A percentile compares a stretch with the other conserved stretches of the same genome.
Conservation (phyloP, 495 filamentous ascomycete genomes). For the Acidomyces sp. region DNA sequence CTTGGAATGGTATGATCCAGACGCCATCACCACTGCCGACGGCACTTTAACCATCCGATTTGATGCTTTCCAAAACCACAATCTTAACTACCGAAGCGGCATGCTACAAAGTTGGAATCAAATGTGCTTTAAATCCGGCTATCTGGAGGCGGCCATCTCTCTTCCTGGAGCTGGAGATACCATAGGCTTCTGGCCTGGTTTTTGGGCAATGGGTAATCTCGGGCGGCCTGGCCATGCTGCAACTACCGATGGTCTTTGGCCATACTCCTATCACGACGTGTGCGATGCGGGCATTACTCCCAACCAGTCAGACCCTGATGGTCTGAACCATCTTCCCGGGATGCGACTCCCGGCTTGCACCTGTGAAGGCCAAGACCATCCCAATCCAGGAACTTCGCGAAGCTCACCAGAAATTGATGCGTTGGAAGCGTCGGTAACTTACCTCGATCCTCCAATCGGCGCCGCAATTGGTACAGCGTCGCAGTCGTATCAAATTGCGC, state of each 20-base stretch:
- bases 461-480: slow-evolving; percentile 19
- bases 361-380: slow-evolving; percentile 25
- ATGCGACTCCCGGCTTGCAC: slow-evolving; percentile 26
- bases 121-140: slow-evolving; percentile 27
- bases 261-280: slow-evolving; percentile 24
- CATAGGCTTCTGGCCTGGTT: slow-evolving; percentile 26
- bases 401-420: slow-evolving; percentile 27
- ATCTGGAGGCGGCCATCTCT: slow-evolving; percentile 24
- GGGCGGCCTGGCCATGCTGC: slow-evolving; percentile 21
- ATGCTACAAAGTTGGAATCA: slow-evolving; percentile 29
- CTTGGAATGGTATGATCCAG: slow-evolving; percentile 29
- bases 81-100: slow-evolving; percentile 24
- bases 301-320: slow-evolving; percentile 25
- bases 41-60: slow-evolving; percentile 24
- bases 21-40: slow-evolving; percentile 23
- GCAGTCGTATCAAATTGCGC: slow-evolving; percentile 26
- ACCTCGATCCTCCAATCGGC: slow-evolving; percentile 10
- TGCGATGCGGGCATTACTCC: slow-evolving; percentile 27
- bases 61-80: slow-evolving; percentile 23
- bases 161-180: slow-evolving; percentile 23
- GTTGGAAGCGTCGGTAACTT: slow-evolving; percentile 21
- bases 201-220: slow-evolving; percentile 27
- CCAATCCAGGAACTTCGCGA: slow-evolving; percentile 23
- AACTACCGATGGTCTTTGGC: slow-evolving; percentile 24
- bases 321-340: slow-evolving; percentile 22